Evolutionary conservation across 768 basidiomycete genomes (phyloP).

Genomic region (Suillus luteus): DNA sequence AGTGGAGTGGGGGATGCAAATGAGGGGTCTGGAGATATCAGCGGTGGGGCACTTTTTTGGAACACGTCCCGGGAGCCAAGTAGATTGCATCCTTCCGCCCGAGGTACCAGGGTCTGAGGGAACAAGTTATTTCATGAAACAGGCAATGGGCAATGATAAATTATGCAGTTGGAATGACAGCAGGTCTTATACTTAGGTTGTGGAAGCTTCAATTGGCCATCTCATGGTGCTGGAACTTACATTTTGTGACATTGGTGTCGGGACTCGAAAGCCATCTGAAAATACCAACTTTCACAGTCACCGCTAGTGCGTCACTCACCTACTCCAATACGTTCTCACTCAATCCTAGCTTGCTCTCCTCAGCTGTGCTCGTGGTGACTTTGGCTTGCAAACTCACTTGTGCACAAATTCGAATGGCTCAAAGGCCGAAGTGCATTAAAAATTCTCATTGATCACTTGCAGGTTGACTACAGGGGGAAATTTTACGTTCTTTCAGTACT

Average conservation of each 20-base stretch:
- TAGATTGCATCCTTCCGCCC: background rate
- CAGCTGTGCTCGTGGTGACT: background rate
- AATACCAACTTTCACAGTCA: background rate
- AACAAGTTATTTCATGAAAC: constrained; percentile 22
- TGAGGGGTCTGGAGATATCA: background rate
- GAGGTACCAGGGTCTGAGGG: background rate
- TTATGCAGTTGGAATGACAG: constrained; percentile 23
- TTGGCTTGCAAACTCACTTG: background rate
- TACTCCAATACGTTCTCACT: background rate
- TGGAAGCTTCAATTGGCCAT: too few species aligned
- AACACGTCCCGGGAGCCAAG: background rate
- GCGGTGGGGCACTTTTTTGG: background rate
- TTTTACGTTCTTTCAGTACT: background rate
- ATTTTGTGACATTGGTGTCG: background rate
- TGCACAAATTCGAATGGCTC: background rate
- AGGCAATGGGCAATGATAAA: constrained; percentile 29
- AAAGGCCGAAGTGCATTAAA: background rate
- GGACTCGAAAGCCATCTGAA: background rate
- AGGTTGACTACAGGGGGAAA: constrained; percentile 56
- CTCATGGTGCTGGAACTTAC: background rate
- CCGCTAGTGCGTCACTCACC: background rate
- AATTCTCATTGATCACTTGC: constrained; percentile 67
- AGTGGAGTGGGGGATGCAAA: background rate
- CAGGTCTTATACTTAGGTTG: too few species aligned
- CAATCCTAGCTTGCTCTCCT: background rate